Evolutionary conservation across 179 eudicot species (phyloP).

Genomic region (Silene vulgaris): DNA sequence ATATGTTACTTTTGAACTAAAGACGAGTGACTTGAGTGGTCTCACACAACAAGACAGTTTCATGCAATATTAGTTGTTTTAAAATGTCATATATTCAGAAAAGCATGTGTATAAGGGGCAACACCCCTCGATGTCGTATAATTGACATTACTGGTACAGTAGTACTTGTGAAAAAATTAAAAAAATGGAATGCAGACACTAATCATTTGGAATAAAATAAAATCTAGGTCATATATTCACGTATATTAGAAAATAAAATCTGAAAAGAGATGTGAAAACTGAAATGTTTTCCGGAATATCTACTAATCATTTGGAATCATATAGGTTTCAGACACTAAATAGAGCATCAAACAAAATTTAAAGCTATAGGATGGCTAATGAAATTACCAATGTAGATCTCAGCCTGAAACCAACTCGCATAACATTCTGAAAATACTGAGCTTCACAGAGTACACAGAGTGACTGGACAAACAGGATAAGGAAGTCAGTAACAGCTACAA

Average conservation of each 20-base stretch:
- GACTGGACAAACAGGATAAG: slow-evolving; percentile 36
- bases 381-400: slow-evolving; percentile 57
- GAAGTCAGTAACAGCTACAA: slow-evolving; percentile 17
- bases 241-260: not conserved
- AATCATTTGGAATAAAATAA: too few species aligned
- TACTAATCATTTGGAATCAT: not conserved
- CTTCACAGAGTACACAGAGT: slow-evolving; percentile 58
- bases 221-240: not conserved
- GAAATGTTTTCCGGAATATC: not conserved
- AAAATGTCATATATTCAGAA: too few species aligned
- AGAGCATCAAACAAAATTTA: not conserved
- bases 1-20: too few species aligned
- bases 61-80: too few species aligned
- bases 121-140: too few species aligned
- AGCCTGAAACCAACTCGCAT: slow-evolving; percentile 69
- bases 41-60: too few species aligned
- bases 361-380: not conserved
- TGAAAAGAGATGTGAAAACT: not conserved
- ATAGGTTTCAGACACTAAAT: not conserved
- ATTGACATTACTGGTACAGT: too few species aligned
- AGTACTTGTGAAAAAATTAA: too few species aligned
- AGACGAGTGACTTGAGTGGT: too few species aligned
- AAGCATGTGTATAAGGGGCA: too few species aligned
- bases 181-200: too few species aligned
- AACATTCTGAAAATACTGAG: slow-evolving; percentile 63